Evolutionary conservation across 306 rosid species (phyloP), one percentile per base, ranked within the genome.

Genomic region (Lathyrus sativus): DNA sequence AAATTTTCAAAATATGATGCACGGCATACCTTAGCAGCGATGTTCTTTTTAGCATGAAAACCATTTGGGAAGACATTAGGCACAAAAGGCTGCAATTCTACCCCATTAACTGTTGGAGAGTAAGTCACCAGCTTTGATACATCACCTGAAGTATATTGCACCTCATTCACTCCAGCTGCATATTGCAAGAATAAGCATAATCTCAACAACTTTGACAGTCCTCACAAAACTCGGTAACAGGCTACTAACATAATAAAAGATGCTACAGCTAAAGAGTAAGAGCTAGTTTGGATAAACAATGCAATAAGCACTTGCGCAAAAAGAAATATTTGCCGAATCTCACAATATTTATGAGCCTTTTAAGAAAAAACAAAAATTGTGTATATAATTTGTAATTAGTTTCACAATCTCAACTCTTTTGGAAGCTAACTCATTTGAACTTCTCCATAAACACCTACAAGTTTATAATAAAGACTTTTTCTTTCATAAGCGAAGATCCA

Each of bases 61-160:
- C 70, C 72, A 67, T 83, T 87, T 44, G 84, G 79, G 61, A 68
- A 62, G 63, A 59, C 57, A 53, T 55, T 75, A 60, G 92, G 82
- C 53, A 80, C 76, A 70, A 76, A 73, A 68, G 61, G 80, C 66
- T 78, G 88, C 78, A 78, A 71, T 71, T 85, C 86, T 14, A 68
- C 77, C 61, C 89, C 90, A 63, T 84, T 78, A 64, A 78, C 73
- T 75, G 71, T 65, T 22, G 91, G 87, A 37, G 85, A 74, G 79
- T 84, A 87, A 78, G 82, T 84, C 82, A 66, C 82, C 70, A 90
- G 57, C 81, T 85, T 86, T 26, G 85, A 88, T 71, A 74, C 80
- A 71, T 85, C 95, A 68, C 85, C 97, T n/a, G 96, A 57, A 60
- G 86, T 70, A 85, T 95, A 95, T 72, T 84, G 89, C 90, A 90